A percentile compares a stretch with the other conserved stretches of the same genome.
phyloP scores from a whole-genome alignment of 2,329 filamentous ascomycete genomes.

The Tricladium varicosporioides region DNA sequence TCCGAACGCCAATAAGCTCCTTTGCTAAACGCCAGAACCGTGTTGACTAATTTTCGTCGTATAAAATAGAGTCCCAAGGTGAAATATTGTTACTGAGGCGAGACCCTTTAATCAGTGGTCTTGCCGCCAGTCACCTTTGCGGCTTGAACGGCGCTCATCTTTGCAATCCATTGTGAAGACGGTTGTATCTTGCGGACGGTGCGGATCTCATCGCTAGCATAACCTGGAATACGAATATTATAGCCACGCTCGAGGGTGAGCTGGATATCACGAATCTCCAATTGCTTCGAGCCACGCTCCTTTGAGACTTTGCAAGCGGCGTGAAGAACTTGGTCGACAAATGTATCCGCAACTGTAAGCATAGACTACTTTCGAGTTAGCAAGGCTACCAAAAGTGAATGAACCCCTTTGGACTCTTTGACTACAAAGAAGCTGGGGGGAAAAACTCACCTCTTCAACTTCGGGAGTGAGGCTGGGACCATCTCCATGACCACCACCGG shows the following conservation, averaged over 20 bases:
- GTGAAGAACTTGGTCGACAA: conserved; percentile 87
- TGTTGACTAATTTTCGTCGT: no score
- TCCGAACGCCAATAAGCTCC: no score
- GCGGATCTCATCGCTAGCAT: conserved; percentile 88
- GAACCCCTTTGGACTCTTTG: no score
- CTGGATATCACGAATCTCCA: conserved; percentile 86
- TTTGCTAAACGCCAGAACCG: no score
- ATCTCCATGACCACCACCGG: conserved; percentile 69
- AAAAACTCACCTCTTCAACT: conserved; percentile 78
- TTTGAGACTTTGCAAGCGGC: conserved; percentile 89
- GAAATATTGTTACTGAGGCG: no score
- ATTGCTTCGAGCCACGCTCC: conserved; percentile 82
- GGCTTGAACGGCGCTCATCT: conserved; percentile 95
- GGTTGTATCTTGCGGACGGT: conserved; percentile 94
- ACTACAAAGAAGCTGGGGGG: neutral
- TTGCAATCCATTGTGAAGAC: conserved; percentile 84
- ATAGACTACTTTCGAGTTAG: conserved; percentile 59
- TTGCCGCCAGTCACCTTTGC: conserved; percentile 70
- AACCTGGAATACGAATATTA: conserved; percentile 91
- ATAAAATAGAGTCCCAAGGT: no score
- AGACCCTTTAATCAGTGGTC: conserved; percentile 24
- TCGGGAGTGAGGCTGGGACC: conserved; percentile 79
- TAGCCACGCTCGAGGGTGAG: conserved; percentile 80
- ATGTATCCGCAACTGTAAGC: conserved; percentile 86
- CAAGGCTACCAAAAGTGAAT: neutral